Base-by-base conservation (phyloP, 2,329 filamentous ascomycete genomes). In the Apiospora hydei region DNA sequence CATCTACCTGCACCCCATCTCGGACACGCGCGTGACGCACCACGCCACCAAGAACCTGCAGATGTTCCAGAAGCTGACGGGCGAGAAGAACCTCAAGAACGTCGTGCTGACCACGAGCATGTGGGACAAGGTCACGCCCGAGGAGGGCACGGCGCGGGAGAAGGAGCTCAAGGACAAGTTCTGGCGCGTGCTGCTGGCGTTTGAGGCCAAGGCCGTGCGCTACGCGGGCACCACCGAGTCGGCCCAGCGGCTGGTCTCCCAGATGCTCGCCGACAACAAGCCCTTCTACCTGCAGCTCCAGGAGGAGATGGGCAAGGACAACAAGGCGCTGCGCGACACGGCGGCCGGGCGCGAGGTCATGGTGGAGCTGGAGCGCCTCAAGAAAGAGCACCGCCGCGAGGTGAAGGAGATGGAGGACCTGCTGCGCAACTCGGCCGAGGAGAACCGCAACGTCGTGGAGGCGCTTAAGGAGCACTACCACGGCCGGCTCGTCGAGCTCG, bases 201-300 rank as follows among this genome's bases (percentile, higher is more conserved):
- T 77, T 69, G 81, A 79, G 76, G 80, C 77, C 34, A 77, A 78
- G 70, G 75, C 73, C 5, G 70, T 73, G 5, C 75, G 75, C 34
- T 76, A 79, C 72, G 70, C 70, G 47, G 80, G 75, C 57, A 78
- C 76, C 1, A 49, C 70, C 1, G 75, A 75, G 38, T 78, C 76
- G 21, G 78, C 78, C 8, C 70, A 43, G 16, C 57, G 67, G 47
- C 38, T 69, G 5, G 75, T 79, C 41, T 74, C 78, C 11, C 66
- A 67, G 10, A 72, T 46, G 46, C 73, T 80, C 34, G 73, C 77
- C 70, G 90, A 92, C 79, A 93, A 92, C 71, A 90, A 91, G 77
- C 90, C 89, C 11, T 83, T 93, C 69, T 93, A 92, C 79, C 86
- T 89, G 68, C 86, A 88, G 43, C 92, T 93, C 80, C 93, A 93